phyloP scores from a whole-genome alignment of 73 alveolate species.

The Tetrahymena malaccensis region DNA sequence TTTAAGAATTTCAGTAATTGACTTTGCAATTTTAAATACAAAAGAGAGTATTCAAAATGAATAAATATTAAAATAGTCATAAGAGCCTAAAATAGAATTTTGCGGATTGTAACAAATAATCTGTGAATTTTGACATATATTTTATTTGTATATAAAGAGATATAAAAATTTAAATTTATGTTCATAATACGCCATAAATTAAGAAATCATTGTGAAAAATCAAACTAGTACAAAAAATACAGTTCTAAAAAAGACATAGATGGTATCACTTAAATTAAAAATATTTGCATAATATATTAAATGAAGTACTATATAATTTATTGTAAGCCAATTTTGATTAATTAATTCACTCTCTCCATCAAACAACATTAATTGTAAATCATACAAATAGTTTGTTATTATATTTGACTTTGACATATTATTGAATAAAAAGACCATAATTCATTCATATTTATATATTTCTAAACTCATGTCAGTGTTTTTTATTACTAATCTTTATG shows the following conservation, averaged over 20 bases:
- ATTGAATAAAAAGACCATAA: too few species aligned
- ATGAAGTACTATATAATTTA: background rate
- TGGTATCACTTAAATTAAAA: background rate
- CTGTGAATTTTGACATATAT: too few species aligned
- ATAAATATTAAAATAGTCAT: too few species aligned
- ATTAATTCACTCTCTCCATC: background rate
- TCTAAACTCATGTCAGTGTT: too few species aligned
- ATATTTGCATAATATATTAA: background rate
- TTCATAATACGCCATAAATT: background rate
- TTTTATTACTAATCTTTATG: too few species aligned
- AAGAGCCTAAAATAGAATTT: too few species aligned
- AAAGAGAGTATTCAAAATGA: too few species aligned
- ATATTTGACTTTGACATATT: background rate
- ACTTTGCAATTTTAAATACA: too few species aligned
- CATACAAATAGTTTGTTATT: background rate
- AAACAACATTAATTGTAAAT: background rate
- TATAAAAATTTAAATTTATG: background rate
- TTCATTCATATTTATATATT: background rate
- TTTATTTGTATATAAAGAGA: background rate
- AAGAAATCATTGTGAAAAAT: too few species aligned
- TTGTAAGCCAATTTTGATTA: background rate
- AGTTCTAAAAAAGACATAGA: background rate
- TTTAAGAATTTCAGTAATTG: background rate
- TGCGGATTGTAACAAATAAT: too few species aligned
- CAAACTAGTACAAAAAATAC: background rate